Conservation (phyloP, 2,329 filamentous ascomycete genomes). For the Rhexocercosporidium sp. region DNA sequence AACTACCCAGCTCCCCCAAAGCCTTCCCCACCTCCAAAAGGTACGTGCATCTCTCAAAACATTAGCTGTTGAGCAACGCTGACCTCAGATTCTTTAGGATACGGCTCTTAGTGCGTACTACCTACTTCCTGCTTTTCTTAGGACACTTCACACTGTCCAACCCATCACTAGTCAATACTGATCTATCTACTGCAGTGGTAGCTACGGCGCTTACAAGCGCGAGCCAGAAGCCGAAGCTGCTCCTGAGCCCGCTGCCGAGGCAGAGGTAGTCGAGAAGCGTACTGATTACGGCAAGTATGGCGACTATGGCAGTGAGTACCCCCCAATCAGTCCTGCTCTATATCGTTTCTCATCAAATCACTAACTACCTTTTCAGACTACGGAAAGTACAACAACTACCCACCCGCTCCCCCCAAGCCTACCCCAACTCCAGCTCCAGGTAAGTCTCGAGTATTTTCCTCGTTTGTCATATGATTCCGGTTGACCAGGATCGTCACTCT, state of each 20-base stretch:
- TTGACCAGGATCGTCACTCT: too few relatives aligned
- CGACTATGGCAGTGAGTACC: slow-evolving; percentile 11
- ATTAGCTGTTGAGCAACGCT: too few relatives aligned
- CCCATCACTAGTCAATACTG: neutral
- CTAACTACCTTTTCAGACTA: neutral
- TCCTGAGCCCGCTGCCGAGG: slow-evolving; percentile 6
- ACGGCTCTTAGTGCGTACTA: too few relatives aligned
- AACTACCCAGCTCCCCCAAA: slow-evolving; percentile 18
- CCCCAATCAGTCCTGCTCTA: neutral
- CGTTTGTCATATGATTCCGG: too few relatives aligned
- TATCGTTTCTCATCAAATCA: neutral
- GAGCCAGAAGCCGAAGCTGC: slow-evolving; percentile 10
- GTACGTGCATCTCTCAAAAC: neutral
- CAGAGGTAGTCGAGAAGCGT: slow-evolving; percentile 9
- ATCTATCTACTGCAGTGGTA: too few relatives aligned
- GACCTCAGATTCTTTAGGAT: too few relatives aligned
- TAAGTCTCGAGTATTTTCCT: neutral
- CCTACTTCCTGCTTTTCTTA: too few relatives aligned
- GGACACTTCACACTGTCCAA: neutral
- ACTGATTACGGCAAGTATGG: slow-evolving; percentile 27
- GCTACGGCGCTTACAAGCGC: slow-evolving; percentile 22
- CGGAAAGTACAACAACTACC: slow-evolving; percentile 19
- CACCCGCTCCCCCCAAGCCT: neutral
- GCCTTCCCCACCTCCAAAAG: slow-evolving; percentile 5
- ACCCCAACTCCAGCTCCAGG: neutral